A percentile compares a stretch with the other conserved stretches of the same genome.
phyloP scores from a whole-genome alignment of 148 eudicot species.

The Nepenthes mirabilis region DNA sequence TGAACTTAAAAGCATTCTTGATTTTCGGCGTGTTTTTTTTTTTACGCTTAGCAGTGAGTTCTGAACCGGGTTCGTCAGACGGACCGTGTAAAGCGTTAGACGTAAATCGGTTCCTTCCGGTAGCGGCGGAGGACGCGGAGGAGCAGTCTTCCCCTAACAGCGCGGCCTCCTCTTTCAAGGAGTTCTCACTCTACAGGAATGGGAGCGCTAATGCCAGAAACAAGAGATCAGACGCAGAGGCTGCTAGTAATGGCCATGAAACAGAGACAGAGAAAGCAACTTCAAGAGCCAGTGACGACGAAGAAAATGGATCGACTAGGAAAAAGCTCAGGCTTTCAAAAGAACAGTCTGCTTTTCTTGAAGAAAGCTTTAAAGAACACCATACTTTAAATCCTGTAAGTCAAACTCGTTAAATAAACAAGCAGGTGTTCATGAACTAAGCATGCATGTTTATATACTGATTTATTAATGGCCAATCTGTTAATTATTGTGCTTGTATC shows the following conservation, averaged over 20 bases:
- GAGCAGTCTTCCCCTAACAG: slow-evolving; percentile 53
- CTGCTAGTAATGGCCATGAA: slow-evolving; percentile 1
- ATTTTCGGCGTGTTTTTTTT: too few relatives aligned
- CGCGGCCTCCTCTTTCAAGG: slow-evolving; percentile 55
- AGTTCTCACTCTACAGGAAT: slow-evolving; percentile 26
- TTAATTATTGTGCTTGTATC: not conserved
- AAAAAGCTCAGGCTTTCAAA: not conserved
- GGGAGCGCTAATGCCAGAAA: not conserved
- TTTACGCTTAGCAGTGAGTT: too few relatives aligned
- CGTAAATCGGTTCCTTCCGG: slow-evolving; percentile 12
- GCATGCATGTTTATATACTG: not conserved
- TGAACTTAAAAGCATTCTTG: too few relatives aligned
- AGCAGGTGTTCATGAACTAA: too few relatives aligned
- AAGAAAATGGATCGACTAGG: not conserved
- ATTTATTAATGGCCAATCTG: not conserved
- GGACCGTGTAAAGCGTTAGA: slow-evolving; percentile 14
- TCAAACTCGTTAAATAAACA: not conserved
- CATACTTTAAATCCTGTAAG: not conserved
- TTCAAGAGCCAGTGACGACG: too few relatives aligned
- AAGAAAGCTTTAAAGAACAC: not conserved
- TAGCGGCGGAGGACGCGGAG: slow-evolving; percentile 23
- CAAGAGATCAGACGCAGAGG: slow-evolving; percentile 16
- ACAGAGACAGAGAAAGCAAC: too few relatives aligned
- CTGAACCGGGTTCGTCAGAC: slow-evolving; percentile 37
- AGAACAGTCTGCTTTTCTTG: not conserved